Percentiles rank a stretch among this genome's conserved stretches.
These are phyloP conservation scores for Onygena corvina DNA, from an alignment of 2,329 filamentous ascomycete genomes.

Conservation along the genomic window DNA sequence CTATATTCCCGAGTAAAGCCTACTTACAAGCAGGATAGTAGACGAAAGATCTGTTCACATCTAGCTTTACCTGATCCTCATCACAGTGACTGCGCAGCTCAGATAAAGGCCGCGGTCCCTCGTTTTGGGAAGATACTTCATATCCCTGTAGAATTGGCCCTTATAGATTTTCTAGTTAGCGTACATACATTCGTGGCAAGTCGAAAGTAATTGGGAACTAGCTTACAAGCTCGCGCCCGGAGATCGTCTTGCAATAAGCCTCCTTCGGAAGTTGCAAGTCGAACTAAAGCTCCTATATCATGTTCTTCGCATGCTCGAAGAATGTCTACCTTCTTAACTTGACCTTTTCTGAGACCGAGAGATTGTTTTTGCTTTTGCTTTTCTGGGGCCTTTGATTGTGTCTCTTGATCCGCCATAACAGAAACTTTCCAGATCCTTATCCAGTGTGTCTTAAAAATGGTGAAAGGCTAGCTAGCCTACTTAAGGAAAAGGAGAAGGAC, in stretches of 20 bases:
- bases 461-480: neutral
- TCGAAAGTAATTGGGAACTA: neutral
- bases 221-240: constrained; percentile 65
- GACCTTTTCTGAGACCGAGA: neutral
- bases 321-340: constrained; percentile 39
- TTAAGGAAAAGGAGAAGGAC: too few relatives aligned
- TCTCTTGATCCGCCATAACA: neutral
- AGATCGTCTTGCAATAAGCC: constrained; percentile 56
- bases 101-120: constrained; percentile 37
- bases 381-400: neutral
- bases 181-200: neutral
- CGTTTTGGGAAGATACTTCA: constrained; percentile 16
- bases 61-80: constrained; percentile 80
- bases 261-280: constrained; percentile 50
- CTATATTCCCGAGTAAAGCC: neutral
- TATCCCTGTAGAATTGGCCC: constrained; percentile 38
- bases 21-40: constrained; percentile 74
- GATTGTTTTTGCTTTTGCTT: neutral
- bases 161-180: neutral
- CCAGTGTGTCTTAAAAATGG: neutral
- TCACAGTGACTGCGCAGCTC: constrained; percentile 65
- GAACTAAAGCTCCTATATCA: constrained; percentile 46
- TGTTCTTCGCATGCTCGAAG: constrained; percentile 48
- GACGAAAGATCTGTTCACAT: constrained; percentile 92
- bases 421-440: neutral